Percentiles rank a stretch among this genome's conserved stretches.
Evolutionary conservation across 2,329 filamentous ascomycete species (phyloP).

Genomic region (Venturia nashicola): DNA sequence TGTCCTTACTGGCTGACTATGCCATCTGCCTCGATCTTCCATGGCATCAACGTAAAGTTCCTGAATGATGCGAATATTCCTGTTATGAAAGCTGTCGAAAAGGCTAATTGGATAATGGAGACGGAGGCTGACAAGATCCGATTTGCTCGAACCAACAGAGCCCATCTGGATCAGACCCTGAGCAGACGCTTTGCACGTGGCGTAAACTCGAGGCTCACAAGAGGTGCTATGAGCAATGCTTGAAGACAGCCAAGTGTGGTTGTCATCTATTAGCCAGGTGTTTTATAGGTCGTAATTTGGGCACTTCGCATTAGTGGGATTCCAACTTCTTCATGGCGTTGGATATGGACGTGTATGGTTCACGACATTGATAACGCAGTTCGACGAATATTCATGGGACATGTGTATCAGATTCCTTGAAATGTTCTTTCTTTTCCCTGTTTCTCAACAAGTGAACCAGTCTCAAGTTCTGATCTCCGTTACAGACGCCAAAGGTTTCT

Average conservation of each 20-base stretch:
- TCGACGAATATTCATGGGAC: background rate
- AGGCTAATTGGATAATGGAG: constrained; percentile 3
- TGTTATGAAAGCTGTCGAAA: constrained; percentile 3
- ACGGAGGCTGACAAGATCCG: constrained; percentile 7
- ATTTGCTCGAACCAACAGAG: background rate
- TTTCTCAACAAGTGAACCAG: background rate
- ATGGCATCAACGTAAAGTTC: constrained; percentile 6
- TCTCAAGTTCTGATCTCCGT: background rate
- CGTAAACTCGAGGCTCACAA: background rate
- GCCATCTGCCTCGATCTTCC: background rate
- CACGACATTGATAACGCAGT: background rate
- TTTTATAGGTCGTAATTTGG: background rate
- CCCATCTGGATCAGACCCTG: background rate
- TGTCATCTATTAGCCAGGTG: background rate
- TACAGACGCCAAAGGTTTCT: background rate
- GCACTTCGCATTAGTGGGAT: background rate
- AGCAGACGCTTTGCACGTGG: background rate
- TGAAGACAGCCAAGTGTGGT: background rate
- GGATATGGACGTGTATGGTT: background rate
- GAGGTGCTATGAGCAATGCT: background rate
- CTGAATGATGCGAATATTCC: constrained; percentile 4
- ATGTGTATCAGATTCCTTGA: background rate
- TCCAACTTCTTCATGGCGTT: background rate
- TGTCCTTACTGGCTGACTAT: constrained; percentile 7
- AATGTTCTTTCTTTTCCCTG: background rate